phyloP scores from a whole-genome alignment of 139 green algal genomes.

The Eudorina sp. region DNA sequence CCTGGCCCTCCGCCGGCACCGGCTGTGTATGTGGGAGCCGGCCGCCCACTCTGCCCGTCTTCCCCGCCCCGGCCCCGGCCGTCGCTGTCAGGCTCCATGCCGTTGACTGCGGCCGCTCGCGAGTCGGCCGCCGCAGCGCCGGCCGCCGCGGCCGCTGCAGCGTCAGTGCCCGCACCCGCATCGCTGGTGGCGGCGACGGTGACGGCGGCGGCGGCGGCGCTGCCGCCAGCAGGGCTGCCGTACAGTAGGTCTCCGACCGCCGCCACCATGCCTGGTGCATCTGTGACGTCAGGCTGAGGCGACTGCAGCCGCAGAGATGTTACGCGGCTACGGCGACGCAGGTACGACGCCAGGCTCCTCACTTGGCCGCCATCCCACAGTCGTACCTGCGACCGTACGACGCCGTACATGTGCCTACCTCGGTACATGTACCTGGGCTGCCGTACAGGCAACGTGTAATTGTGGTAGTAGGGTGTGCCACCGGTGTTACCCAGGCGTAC shows the following conservation, averaged over 20 bases:
- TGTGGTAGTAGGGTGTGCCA: background rate
- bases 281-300: background rate
- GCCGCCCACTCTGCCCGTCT: too few relatives aligned
- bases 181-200: too few relatives aligned
- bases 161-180: background rate
- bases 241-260: slow-evolving; percentile 13
- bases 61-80: background rate
- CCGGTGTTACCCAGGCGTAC: too few relatives aligned
- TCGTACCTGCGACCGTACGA: background rate
- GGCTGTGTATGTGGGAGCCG: too few relatives aligned
- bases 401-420: too few relatives aligned
- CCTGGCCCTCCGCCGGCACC: background rate
- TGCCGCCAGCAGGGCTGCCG: background rate
- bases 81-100: background rate
- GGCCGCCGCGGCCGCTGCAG: too few relatives aligned
- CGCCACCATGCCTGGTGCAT: background rate
- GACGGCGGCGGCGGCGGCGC: background rate
- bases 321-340: background rate
- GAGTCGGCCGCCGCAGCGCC: too few relatives aligned
- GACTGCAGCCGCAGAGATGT: background rate
- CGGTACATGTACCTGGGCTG: background rate
- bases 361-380: slow-evolving; percentile 21
- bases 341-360: background rate
- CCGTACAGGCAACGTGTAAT: background rate
- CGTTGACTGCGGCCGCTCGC: too few relatives aligned